Base-by-base conservation (phyloP, 352 stramenopile species). In the Phytophthora agathidicida region DNA sequence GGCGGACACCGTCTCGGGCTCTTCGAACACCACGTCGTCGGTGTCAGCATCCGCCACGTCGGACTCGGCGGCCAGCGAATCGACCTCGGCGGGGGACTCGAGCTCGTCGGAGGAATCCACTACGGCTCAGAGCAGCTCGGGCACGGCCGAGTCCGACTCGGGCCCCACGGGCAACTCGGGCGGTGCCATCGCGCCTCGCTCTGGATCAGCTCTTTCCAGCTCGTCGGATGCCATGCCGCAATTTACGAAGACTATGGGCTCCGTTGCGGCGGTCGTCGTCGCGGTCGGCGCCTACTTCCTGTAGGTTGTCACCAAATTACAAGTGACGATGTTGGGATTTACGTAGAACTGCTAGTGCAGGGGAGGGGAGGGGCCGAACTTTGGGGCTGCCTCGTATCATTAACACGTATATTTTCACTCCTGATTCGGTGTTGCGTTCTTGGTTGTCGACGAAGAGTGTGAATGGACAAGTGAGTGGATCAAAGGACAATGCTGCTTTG, bases 171-270 rank as follows among this genome's bases (percentile, higher is more conserved):
- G 62, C 13, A 46, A 63, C 14, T 55, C 38, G 14, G 65, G 65
- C 6, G 65, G 65, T 13, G 65, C 65, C 33, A 74, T 74, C n/a
- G 36, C 65, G 19, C 48, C 65, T 2, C 65, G 65, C 23, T 54
- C 37, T 2, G 60, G 44, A 4, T 62, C 60, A 22, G 43, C 51
- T 31, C 59, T 67, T 7, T 53, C 60, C 37, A 56, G 53, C 9
- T 74, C 60, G 10, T 71, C 65, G 16, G 60, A 49, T 24, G 49
- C 60, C 6, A 60, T 70, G 35, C 39, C 51, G 0, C 45, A 57
- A 0, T 35, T 65, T n/a, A 52, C 50, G 19, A 19, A 42, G 13
- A 52, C 53, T 2, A 53, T 68, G 32, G 45, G 48, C 14, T 56
- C 65, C 3, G 45, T 57, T 6, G 49, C 38, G 3, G 37, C 39